phyloP scores from a whole-genome alignment of 2,329 filamentous ascomycete species.

The Cordyceps militaris region DNA sequence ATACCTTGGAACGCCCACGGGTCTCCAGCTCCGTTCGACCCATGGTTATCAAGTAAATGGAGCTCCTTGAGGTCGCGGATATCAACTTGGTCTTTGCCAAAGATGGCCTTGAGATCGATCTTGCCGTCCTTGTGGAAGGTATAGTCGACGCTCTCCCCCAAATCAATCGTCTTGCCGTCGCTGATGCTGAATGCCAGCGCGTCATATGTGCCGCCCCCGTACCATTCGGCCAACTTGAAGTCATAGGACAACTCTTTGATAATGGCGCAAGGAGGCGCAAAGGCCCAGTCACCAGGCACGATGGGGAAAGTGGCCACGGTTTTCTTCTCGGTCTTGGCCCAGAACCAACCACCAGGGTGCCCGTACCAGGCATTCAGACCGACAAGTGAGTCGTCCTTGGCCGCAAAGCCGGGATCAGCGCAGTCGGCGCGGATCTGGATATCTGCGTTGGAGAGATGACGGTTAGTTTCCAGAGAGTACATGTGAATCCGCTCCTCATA shows the following conservation, averaged over 20 bases:
- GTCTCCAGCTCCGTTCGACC: neutral
- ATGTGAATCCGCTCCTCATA: neutral
- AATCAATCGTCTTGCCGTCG: neutral
- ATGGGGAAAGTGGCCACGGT: neutral
- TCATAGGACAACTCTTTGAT: neutral
- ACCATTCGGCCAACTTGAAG: neutral
- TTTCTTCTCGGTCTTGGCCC: neutral
- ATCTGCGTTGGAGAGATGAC: neutral
- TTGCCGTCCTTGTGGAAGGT: neutral
- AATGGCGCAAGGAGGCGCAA: neutral
- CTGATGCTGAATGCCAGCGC: neutral
- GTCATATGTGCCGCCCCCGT: neutral
- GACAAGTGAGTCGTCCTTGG: neutral
- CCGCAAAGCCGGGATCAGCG: neutral
- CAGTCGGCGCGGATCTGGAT: neutral
- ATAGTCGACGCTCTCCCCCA: neutral
- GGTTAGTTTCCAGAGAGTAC: neutral
- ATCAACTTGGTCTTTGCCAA: neutral
- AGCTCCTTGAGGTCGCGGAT: neutral
- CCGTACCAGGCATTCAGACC: neutral
- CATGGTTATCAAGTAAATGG: neutral
- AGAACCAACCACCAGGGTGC: neutral
- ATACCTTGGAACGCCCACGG: neutral
- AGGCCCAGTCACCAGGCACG: neutral
- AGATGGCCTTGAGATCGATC: neutral